Evolutionary conservation across 2,329 filamentous ascomycete species (phyloP), one percentile per base, ranked within the genome.

Genomic region (Penicillium sp.): DNA sequence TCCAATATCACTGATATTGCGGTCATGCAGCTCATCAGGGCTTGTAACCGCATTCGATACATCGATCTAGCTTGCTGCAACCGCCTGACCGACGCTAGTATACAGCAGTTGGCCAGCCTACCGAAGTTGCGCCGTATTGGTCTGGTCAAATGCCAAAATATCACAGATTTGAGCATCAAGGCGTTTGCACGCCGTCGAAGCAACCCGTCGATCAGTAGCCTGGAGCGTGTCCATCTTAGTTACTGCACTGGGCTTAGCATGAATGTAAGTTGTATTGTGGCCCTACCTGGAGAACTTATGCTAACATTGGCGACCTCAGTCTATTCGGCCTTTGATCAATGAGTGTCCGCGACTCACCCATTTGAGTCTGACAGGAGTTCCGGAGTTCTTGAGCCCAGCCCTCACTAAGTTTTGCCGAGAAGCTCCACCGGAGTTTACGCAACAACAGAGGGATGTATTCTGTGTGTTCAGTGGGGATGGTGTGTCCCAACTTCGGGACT

Each of bases 51-150:
- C 25, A 98, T 99, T 64, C 86, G 95, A 54, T 99, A 99, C 73
- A 99, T 99, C 62, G 95, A 99, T 72, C 80, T 99, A 44, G 95
- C 95, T n/a, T 98, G 95, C 78, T 99, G 95, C 75, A 85, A 85
- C 14, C 88, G 91, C 66, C 80, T 99, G 59, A 98, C 95, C 0
- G 95, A 99, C 67, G 82, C 84, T 11, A 97, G 93, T 23, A 89
- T 99, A 16, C 89, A 85, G 61, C 88, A 91, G 62, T 81, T 99
- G 37, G 93, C 95, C 5, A 86, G 86, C 14, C 83, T 99, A 6
- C 95, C 95, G 3, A 99, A 99, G 75, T 80, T 99, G 53, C 93
- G 96, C 79, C 85, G 95, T 37, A 96, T 99, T 59, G 95, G 95
- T 1, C 78, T 99, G 53, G 95, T 99, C 53, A 99, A 99, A 75